These are phyloP conservation scores for Linum usitatissimum DNA, from an alignment of 345 rosid genomes.

Conservation along the genomic window DNA sequence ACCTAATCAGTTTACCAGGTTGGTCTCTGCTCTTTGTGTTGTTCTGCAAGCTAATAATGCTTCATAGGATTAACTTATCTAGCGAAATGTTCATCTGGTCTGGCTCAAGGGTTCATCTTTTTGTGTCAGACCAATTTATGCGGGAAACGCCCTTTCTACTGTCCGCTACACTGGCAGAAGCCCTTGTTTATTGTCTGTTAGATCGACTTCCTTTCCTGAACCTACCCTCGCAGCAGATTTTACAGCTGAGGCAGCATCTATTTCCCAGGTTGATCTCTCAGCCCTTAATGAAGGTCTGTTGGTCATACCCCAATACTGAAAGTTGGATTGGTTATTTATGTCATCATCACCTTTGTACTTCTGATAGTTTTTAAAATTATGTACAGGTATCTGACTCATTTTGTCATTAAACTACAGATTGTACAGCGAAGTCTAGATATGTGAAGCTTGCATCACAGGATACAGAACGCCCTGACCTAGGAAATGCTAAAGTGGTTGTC, in stretches of 20 bases:
- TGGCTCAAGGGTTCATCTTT: conserved; percentile 4
- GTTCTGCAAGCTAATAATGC: neutral
- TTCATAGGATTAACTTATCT: neutral
- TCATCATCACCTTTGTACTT: neutral
- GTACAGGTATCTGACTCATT: neutral
- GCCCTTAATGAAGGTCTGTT: conserved; percentile 65
- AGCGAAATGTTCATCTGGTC: conserved; percentile 4
- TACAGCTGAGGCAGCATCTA: conserved; percentile 43
- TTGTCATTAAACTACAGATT: conserved; percentile 33
- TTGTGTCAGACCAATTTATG: conserved; percentile 82
- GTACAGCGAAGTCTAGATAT: conserved; percentile 52
- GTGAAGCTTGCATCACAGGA: conserved; percentile 60
- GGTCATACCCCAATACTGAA: conserved; percentile 19
- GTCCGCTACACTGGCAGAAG: conserved; percentile 58
- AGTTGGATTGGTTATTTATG: conserved; percentile 4
- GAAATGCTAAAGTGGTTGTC: conserved; percentile 74
- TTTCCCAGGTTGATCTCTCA: conserved; percentile 90
- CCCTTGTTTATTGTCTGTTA: conserved; percentile 76
- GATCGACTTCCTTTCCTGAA: conserved; percentile 72
- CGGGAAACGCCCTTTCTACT: conserved; percentile 91
- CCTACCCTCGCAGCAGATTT: conserved; percentile 25
- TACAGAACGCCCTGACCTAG: conserved; percentile 92
- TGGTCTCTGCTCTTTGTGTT: neutral
- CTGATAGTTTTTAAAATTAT: neutral
- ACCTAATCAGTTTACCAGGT: conserved; percentile 69